Base-by-base conservation (phyloP, 2,329 filamentous ascomycete species). In the Davidsoniella eucalypti region DNA sequence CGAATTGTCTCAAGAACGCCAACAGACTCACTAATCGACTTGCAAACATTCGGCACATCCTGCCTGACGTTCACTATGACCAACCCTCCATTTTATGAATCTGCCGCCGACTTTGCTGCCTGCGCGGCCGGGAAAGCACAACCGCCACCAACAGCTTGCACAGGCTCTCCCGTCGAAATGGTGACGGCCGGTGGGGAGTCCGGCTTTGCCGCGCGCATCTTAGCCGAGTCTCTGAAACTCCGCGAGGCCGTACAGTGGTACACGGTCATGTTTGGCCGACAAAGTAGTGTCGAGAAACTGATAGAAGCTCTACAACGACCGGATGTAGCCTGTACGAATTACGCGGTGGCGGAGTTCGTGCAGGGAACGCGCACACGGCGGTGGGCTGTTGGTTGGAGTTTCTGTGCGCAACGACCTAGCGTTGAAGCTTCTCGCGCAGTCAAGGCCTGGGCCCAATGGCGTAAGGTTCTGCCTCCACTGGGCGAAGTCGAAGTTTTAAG, bases 41-140 rank as follows among this genome's bases (percentile, higher is more conserved):
- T 87, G 0, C 67, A 78, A 38, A 69, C 69, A 0, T 59, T 80
- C 1, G 64, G 62, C 18, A 60, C 75, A 4, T 61, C 66, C 6
- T 59, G 55, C 2, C 69, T 94, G 41, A 81, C 90, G 60, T 95
- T 96, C 61, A 79, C 77, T 52, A 93, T 96, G 79, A 90, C 83
- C 55, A 98, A 98, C 57, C 92, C 92, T 0, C 92, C 92, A 0
- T 98, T 98, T 66, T 96, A 95, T 67, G 64, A 70, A n/a, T 87
- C 84, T 0, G 66, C 73, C 2, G 64, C 71, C 4, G 87, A 93
- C 47, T 75, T 95, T 64, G 56, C 72, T 2, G 65, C 68, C 3
- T 82, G 81, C 1, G 82, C 84, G 0, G 63, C 69, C 14, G 64
- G 71, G 37, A 94, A 95, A 62, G 65, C 71, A 2, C 70, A 72